Evolutionary conservation across 2,329 filamentous ascomycete species (phyloP).

Genomic region (Colletotrichum brevisporum): DNA sequence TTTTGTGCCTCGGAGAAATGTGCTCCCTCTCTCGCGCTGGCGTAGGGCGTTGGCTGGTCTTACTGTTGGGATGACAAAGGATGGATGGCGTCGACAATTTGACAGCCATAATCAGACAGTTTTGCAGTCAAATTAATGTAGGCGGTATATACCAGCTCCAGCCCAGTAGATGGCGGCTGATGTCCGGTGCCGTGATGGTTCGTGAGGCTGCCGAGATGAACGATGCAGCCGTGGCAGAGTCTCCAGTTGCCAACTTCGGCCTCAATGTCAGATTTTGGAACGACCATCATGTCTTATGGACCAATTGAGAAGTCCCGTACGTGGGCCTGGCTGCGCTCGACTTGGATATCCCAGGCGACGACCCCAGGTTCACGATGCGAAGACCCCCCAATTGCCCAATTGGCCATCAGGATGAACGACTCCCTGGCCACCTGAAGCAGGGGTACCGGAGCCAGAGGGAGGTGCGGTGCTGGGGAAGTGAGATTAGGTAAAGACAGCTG

Average conservation of each 20-base stretch:
- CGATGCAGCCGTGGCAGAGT: constrained; percentile 10
- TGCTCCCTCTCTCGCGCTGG: constrained; percentile 8
- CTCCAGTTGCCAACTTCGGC: constrained; percentile 19
- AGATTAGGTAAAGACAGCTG: constrained; percentile 30
- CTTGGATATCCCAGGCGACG: constrained; percentile 32
- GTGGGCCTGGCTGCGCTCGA: constrained; percentile 17
- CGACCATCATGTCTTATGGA: constrained; percentile 18
- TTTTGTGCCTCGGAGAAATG: constrained; percentile 18
- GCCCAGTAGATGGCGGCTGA: constrained; percentile 20
- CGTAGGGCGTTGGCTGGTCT: constrained; percentile 4
- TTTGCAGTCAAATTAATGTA: constrained; percentile 1
- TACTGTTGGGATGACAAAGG: constrained; percentile 9
- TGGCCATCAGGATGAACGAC: constrained; percentile 23
- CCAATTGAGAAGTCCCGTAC: constrained; percentile 15
- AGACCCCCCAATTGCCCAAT: background rate
- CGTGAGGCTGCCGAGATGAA: constrained; percentile 37
- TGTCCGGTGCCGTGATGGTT: constrained; percentile 16
- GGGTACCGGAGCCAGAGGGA: constrained; percentile 16
- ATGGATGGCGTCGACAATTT: background rate
- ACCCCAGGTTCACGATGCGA: constrained; percentile 33
- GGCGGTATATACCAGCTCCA: background rate
- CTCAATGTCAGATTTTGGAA: constrained; percentile 20
- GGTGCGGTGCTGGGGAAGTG: background rate
- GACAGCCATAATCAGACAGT: constrained; percentile 12
- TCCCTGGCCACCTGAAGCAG: constrained; percentile 25